A percentile compares a stretch with the other conserved stretches of the same genome.
phyloP scores from a whole-genome alignment of 2,329 filamentous ascomycete genomes.

The Fusarium albidum region DNA sequence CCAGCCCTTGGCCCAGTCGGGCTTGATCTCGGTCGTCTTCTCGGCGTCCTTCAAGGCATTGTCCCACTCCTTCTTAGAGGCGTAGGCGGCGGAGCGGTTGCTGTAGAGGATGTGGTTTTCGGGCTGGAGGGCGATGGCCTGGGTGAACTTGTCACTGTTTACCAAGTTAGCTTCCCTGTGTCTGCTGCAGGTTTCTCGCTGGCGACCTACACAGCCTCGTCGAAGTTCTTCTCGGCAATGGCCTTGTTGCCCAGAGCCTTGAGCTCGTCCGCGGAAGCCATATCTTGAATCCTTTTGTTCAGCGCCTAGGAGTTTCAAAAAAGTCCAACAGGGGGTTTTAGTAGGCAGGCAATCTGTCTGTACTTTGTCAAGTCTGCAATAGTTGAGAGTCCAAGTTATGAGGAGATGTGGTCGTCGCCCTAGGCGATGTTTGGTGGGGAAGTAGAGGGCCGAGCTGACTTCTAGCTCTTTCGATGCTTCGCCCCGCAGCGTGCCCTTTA shows the following conservation, averaged over 20 bases:
- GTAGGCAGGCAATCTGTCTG: conserved; percentile 8
- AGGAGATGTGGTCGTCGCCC: conserved; percentile 34
- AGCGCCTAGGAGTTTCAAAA: conserved; percentile 14
- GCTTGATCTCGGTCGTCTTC: conserved; percentile 94
- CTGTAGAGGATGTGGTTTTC: conserved; percentile 97
- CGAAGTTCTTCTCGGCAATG: conserved; percentile 96
- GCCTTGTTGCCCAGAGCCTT: conserved; percentile 99
- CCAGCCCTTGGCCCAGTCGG: conserved; percentile 98
- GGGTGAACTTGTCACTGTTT: conserved; percentile 86
- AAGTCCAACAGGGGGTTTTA: conserved; percentile 14
- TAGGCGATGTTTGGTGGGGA: conserved; percentile 42
- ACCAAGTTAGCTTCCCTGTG: conserved; percentile 23
- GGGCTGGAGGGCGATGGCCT: conserved; percentile 89
- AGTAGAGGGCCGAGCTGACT: conserved; percentile 44
- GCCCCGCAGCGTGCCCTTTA: conserved; percentile 38
- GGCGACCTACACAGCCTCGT: conserved; percentile 85
- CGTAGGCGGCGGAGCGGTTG: conserved; percentile 88
- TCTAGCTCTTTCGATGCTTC: conserved; percentile 55
- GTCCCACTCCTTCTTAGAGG: conserved; percentile 88
- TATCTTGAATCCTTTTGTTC: conserved; percentile 39
- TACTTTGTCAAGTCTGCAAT: conserved; percentile 20
- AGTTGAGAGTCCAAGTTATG: conserved; percentile 31
- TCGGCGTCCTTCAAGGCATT: conserved; percentile 87
- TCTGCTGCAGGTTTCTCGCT: neutral
- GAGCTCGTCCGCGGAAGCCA: conserved; percentile 77